Conservation (phyloP, 2,329 filamentous ascomycete species). For the Penicillium sclerotigenum region DNA sequence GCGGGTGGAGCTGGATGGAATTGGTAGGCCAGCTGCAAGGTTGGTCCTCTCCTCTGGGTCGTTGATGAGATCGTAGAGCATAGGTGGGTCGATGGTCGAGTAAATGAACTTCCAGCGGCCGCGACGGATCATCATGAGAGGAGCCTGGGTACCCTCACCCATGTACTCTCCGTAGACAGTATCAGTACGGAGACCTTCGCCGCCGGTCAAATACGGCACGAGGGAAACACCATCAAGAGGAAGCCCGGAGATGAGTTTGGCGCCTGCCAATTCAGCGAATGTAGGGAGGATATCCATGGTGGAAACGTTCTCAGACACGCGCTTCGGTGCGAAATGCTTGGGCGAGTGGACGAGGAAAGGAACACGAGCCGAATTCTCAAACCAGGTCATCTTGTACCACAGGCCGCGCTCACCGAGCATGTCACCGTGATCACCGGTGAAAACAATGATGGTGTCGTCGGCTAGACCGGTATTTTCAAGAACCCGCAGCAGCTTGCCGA, state of each 20-base stretch:
- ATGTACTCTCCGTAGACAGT: slow-evolving; percentile 95
- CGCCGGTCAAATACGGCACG: slow-evolving; percentile 67
- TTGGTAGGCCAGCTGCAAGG: slow-evolving; percentile 46
- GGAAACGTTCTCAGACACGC: slow-evolving; percentile 78
- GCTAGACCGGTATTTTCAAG: slow-evolving; percentile 75
- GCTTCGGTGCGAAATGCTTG: slow-evolving; percentile 68
- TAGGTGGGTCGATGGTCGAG: slow-evolving; percentile 77
- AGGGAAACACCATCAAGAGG: slow-evolving; percentile 83
- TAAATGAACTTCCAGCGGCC: slow-evolving; percentile 88
- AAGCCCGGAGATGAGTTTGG: slow-evolving; percentile 64
- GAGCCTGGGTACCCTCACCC: slow-evolving; percentile 83
- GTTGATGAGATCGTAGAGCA: slow-evolving; percentile 73
- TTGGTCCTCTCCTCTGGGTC: slow-evolving; percentile 79
- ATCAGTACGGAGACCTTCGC: slow-evolving; percentile 60
- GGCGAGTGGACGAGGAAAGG: slow-evolving; percentile 83
- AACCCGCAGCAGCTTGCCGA: slow-evolving; percentile 75
- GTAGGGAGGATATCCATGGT: slow-evolving; percentile 89
- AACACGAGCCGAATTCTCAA: slow-evolving; percentile 84
- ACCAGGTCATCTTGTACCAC: slow-evolving; percentile 98
- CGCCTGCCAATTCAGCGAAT: slow-evolving; percentile 76
- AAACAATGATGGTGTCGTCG: slow-evolving; percentile 85
- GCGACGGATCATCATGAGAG: slow-evolving; percentile 90
- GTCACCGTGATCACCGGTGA: slow-evolving; percentile 90
- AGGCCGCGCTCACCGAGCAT: slow-evolving; percentile 91
- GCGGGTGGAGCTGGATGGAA: slow-evolving; percentile 16